phyloP scores from a whole-genome alignment of 2,329 filamentous ascomycete genomes.

The Diaporthe australafricana region DNA sequence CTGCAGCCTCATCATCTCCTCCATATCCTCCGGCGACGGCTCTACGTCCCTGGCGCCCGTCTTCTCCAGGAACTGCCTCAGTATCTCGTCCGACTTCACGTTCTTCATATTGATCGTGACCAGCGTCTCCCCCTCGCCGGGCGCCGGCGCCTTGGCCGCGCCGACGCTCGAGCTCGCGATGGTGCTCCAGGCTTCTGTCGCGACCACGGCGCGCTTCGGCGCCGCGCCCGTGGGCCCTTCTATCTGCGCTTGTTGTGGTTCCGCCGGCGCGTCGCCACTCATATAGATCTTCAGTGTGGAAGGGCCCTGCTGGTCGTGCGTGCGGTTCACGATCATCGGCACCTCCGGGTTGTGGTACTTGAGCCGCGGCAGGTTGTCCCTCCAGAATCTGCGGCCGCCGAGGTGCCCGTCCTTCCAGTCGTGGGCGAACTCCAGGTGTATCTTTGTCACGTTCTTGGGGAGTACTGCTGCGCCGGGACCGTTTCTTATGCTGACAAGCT shows the following conservation, averaged over 20 bases:
- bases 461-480: slow-evolving; percentile 87
- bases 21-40: slow-evolving; percentile 69
- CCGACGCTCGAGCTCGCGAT: slow-evolving; percentile 55
- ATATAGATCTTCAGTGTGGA: slow-evolving; percentile 76
- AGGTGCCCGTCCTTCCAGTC: slow-evolving; percentile 75
- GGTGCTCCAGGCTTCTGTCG: slow-evolving; percentile 35
- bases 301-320: slow-evolving; percentile 63
- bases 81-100: slow-evolving; percentile 70
- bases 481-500: slow-evolving; percentile 81
- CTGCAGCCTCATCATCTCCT: slow-evolving; percentile 68
- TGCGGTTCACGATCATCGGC: slow-evolving; percentile 84
- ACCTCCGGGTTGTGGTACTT: slow-evolving; percentile 95
- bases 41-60: slow-evolving; percentile 70
- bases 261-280: slow-evolving; percentile 39
- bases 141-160: slow-evolving; percentile 60
- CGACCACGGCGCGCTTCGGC: slow-evolving; percentile 31
- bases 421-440: slow-evolving; percentile 78
- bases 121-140: slow-evolving; percentile 60
- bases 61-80: slow-evolving; percentile 70
- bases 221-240: background rate
- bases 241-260: background rate
- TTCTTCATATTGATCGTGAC: slow-evolving; percentile 73
- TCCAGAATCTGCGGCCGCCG: slow-evolving; percentile 89
- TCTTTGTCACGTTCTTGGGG: slow-evolving; percentile 78
- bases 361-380: slow-evolving; percentile 81